Conservation (phyloP, 2,329 filamentous ascomycete species). For the Chrysoporthe austroafricana region DNA sequence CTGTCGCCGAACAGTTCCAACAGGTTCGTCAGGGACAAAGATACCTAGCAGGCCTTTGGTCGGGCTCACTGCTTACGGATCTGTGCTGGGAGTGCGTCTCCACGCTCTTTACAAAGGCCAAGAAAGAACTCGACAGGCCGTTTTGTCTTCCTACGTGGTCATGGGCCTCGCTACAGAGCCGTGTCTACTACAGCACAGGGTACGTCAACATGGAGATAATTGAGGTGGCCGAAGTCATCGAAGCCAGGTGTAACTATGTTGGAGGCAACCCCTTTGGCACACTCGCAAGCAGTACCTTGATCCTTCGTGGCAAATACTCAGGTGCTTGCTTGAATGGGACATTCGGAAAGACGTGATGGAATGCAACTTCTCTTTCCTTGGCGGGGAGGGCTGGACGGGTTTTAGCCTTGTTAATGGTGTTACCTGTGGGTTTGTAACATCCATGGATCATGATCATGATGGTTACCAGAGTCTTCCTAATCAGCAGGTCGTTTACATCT, state of each 20-base stretch:
- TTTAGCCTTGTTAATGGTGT: not conserved
- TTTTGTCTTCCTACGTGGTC: conserved; percentile 2
- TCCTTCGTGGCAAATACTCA: not conserved
- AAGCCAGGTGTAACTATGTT: not conserved
- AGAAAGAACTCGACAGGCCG: not conserved
- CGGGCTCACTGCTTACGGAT: not conserved
- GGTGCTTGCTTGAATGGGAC: not conserved
- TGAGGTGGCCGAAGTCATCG: not conserved
- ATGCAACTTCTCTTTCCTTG: not conserved
- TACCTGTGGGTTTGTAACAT: not conserved
- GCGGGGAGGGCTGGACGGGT: not conserved
- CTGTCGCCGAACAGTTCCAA: not conserved
- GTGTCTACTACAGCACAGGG: not conserved
- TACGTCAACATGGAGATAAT: not conserved
- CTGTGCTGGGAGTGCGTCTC: not conserved
- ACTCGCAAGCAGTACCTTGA: not conserved
- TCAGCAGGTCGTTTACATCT: not conserved
- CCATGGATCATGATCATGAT: not conserved
- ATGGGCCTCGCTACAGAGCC: not conserved
- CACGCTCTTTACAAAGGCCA: not conserved
- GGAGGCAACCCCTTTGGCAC: not conserved
- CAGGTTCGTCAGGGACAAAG: not conserved
- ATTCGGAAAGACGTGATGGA: not conserved
- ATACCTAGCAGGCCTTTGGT: not conserved
- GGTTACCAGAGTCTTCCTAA: not conserved